These are phyloP conservation scores for Psilocybe cyanescens DNA, from an alignment of 768 basidiomycete genomes.

Conservation along the genomic window DNA sequence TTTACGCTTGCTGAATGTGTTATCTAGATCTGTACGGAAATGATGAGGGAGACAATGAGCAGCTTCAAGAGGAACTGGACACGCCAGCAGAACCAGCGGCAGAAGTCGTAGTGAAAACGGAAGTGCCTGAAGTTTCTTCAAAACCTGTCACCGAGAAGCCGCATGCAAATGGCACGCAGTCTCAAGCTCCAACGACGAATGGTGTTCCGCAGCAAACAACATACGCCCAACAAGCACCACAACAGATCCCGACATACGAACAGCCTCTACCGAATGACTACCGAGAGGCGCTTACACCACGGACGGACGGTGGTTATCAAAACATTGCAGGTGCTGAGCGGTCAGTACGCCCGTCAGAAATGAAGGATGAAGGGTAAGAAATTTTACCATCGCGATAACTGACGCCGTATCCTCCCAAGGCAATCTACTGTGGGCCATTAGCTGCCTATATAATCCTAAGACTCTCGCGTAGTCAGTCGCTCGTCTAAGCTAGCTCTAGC, in stretches of 20 bases:
- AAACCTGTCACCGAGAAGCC: conserved; percentile 21
- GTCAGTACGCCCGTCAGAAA: conserved; percentile 82
- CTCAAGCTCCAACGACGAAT: conserved; percentile 27
- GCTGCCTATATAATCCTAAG: conserved; percentile 36
- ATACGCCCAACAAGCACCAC: conserved; percentile 49
- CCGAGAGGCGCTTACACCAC: conserved; percentile 38
- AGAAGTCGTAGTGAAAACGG: conserved; percentile 21
- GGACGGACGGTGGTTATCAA: conserved; percentile 44
- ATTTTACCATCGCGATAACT: conserved; percentile 28
- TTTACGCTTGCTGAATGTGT: not conserved
- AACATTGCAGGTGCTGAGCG: conserved; percentile 57
- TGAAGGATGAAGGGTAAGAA: conserved; percentile 99
- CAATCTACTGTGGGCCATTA: conserved; percentile 32
- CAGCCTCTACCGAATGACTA: conserved; percentile 62
- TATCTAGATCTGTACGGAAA: conserved; percentile 72
- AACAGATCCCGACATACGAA: conserved; percentile 81
- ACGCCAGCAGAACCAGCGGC: conserved; percentile 18
- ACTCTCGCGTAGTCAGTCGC: conserved; percentile 65
- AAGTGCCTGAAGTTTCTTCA: conserved; percentile 13
- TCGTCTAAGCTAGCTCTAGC: conserved; percentile 77
- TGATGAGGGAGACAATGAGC: conserved; percentile 65
- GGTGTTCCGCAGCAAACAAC: conserved; percentile 26
- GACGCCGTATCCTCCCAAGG: conserved; percentile 23
- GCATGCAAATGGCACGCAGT: conserved; percentile 18
- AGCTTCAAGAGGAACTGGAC: conserved; percentile 30